Base-by-base conservation (phyloP, 2,329 filamentous ascomycete genomes). In the Orbilia quercus region DNA sequence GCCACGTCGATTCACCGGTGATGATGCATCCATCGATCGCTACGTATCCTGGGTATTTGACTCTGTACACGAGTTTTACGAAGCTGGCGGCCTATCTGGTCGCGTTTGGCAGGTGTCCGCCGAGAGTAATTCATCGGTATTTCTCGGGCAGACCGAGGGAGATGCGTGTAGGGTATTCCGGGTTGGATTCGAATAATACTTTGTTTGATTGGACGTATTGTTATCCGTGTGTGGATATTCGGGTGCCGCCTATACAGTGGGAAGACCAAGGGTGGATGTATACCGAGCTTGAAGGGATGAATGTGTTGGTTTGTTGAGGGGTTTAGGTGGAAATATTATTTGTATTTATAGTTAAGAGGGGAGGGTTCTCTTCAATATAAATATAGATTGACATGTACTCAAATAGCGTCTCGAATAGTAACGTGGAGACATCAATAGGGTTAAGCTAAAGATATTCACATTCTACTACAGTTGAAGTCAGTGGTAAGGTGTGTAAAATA, bases 201-300 rank as follows among this genome's bases (percentile, higher is more conserved):
- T 31, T 9, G 9, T 45, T n/a, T 45, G 2, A 45, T 42, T 12
- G 4, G 1, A 36, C 23, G 7, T 54, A 64, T 18, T 23, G 7
- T 18, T 65, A 65, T 65, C 60, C 60, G n/a, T 25, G 23, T 20
- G 22, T 65, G 14, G 14, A 47, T 16, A 22, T 65, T 14, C 22
- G 60, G 6, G 34, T 65, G 7, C 60, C 60, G 6, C 20, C 40
- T 2, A 18, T 18, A 6, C 22, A 40, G 20, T 65, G 25, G 40
- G 20, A 48, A 16, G 50, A 65, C 20, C 40, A 55, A 16, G 60
- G 60, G 14, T 65, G 60, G 60, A 57, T 48, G 31, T 65, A 57
- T 50, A 65, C 60, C 1, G 60, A 65, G 23, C 40, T 65, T 18
- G 9, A 28, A 31, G 38, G 50, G 9, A 57, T 65, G 50, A 40